Conservation (phyloP, 1,284 basidiomycete species). For the Puccinia horiana region DNA sequence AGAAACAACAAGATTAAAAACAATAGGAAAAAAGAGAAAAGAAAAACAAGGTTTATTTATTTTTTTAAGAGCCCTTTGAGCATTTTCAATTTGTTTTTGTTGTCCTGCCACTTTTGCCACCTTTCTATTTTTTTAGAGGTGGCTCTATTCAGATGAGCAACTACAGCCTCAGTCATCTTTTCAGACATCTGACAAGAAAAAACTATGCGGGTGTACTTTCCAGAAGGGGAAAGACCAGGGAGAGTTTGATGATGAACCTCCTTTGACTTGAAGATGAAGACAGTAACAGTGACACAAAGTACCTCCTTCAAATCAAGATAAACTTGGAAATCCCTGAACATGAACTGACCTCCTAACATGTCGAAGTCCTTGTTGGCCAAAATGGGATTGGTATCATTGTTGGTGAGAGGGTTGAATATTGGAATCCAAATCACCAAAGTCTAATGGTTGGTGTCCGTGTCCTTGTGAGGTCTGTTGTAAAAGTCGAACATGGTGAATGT, state of each 20-base stretch:
- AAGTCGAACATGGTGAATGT: slow-evolving; percentile 10
- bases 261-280: slow-evolving; percentile 6
- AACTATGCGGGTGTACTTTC: slow-evolving; percentile 1
- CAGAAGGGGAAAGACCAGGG: background rate
- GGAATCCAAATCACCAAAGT: slow-evolving; percentile 5
- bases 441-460: background rate
- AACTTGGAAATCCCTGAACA: background rate
- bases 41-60: background rate
- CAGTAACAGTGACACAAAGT: background rate
- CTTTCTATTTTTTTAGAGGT: background rate
- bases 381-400: background rate
- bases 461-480: slow-evolving; percentile 13
- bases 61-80: background rate
- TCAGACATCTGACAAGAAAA: slow-evolving; percentile 1
- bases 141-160: no score
- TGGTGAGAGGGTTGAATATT: background rate
- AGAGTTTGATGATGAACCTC: background rate
- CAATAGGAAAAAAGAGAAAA: background rate
- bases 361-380: background rate
- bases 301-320: background rate
- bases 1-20: no score
- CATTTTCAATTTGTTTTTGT: background rate
- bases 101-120: background rate
- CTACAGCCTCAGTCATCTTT: no score
- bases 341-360: slow-evolving; percentile 3